Evolutionary conservation across 306 rosid genomes (phyloP), one percentile per base, ranked within the genome.

Genomic region (Vachellia collinsii): DNA sequence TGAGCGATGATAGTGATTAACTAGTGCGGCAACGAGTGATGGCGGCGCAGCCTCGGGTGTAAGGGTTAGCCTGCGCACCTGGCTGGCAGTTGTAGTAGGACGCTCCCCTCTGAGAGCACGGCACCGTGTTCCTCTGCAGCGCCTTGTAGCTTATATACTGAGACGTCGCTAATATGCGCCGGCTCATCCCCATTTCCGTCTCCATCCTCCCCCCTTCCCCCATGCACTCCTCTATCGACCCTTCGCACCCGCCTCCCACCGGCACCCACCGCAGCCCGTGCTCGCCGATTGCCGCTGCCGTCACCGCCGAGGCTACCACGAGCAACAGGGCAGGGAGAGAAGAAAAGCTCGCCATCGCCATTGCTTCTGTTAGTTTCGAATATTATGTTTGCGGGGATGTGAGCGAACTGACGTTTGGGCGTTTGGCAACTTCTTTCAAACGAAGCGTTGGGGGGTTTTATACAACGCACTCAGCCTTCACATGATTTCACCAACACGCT

Each of bases 81-180:
- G 89, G 43, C 70, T 72, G 37, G 80, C 98, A 93, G 75, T 93
- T 93, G 86, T 93, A 93, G 86, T 93, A 93, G 48, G 97, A 91
- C 9, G 98, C 93, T 72, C 98, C 98, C 43, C 80, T 88, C 7
- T 11, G 80, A 41, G 97, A 91, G 82, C 98, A 93, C 20, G 98
- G 98, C 73, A 93, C 97, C 0, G 85, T 86, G 91, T 93, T 90
- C 7, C 90, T 72, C 86, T 89, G 90, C 83, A 93, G 90, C 9
- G 93, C 93, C 53, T 48, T 71, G 79, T 93, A 93, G 88, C 98
- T 93, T 82, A 93, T 84, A 85, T 91, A 93, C 36, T 90, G 81
- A 0, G 89, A 77, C 54, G 93, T 91, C 66, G 94, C 98, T 78
- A 93, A 48, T 62, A 93, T 90, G 70, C 98, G 94, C 79, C 98